Conservation (phyloP, 2,329 filamentous ascomycete genomes). For the Penicillium expansum region DNA sequence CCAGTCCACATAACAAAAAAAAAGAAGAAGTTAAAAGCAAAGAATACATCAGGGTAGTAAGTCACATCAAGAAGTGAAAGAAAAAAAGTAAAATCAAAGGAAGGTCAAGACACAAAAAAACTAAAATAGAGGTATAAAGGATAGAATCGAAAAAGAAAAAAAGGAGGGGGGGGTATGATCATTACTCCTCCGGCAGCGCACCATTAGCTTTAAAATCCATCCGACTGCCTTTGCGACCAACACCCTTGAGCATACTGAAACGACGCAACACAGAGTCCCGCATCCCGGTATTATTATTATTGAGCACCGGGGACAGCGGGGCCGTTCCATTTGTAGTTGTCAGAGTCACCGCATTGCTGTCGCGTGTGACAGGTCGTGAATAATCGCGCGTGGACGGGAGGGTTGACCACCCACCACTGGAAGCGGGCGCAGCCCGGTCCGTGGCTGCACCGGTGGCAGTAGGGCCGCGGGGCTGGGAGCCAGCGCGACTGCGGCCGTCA, state of each 20-base stretch:
- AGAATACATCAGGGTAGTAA: slow-evolving; percentile 14
- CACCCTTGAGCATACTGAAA: slow-evolving; percentile 68
- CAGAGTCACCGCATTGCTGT: slow-evolving; percentile 24
- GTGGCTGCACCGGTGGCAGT: slow-evolving; percentile 19
- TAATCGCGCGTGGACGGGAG: slow-evolving; percentile 36
- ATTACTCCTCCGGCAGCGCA: slow-evolving; percentile 39
- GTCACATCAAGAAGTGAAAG: slow-evolving; percentile 19
- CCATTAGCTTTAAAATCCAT: slow-evolving; percentile 43
- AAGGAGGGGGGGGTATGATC: background rate
- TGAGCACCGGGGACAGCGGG: slow-evolving; percentile 35
- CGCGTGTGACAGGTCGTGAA: slow-evolving; percentile 33
- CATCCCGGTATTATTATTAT: slow-evolving; percentile 30
- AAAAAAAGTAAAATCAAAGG: slow-evolving; percentile 4
- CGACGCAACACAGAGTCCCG: slow-evolving; percentile 71
- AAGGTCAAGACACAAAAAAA: slow-evolving; percentile 2
- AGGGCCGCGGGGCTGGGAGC: slow-evolving; percentile 28
- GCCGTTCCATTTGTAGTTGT: slow-evolving; percentile 14
- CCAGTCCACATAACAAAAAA: slow-evolving; percentile 15
- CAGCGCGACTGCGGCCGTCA: slow-evolving; percentile 30
- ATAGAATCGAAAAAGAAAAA: slow-evolving; percentile 3
- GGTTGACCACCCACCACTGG: slow-evolving; percentile 34
- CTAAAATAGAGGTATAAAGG: background rate
- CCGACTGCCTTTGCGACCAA: slow-evolving; percentile 67
- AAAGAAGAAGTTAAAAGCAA: background rate
- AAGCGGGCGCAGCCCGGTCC: slow-evolving; percentile 20